phyloP scores from a whole-genome alignment of 371 early-diverging fungal genomes.

The Actinomortierella wolfii region DNA sequence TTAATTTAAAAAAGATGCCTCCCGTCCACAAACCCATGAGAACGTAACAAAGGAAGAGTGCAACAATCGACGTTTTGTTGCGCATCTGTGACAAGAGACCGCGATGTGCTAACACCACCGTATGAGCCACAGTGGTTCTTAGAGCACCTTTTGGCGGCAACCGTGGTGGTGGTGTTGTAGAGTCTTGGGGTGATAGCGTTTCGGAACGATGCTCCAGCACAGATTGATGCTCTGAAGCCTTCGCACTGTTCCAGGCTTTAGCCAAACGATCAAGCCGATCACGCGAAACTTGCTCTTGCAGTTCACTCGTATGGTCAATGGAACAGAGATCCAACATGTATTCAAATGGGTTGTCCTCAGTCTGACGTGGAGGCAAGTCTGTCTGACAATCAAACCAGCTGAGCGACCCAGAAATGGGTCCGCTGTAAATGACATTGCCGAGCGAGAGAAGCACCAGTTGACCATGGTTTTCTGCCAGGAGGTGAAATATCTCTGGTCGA shows the following conservation, averaged over 20 bases:
- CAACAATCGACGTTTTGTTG: constrained; percentile 30
- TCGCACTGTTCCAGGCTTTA: constrained; percentile 29
- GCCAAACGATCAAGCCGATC: constrained; percentile 24
- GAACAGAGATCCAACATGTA: constrained; percentile 37
- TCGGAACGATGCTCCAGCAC: background rate
- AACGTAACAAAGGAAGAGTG: no score
- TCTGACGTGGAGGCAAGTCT: constrained; percentile 23
- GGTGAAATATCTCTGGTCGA: constrained; percentile 40
- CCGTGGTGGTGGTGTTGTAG: constrained; percentile 18
- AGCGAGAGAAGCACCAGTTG: constrained; percentile 42
- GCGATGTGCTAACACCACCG: constrained; percentile 23
- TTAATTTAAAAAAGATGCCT: constrained; percentile 28
- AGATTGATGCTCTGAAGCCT: no score
- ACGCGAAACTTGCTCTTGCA: constrained; percentile 24
- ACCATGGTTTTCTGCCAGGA: constrained; percentile 36
- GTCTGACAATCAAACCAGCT: constrained; percentile 34
- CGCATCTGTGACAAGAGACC: constrained; percentile 36
- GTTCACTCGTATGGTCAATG: constrained; percentile 40
- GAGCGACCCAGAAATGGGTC: constrained; percentile 27
- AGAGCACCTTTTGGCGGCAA: constrained; percentile 27
- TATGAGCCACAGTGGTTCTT: constrained; percentile 26
- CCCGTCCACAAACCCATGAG: constrained; percentile 33
- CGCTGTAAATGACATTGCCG: constrained; percentile 43
- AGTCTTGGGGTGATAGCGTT: background rate
- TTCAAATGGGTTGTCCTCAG: constrained; percentile 39